Percentiles rank a stretch among this genome's conserved stretches.
Conservation (phyloP, 2,329 filamentous ascomycete genomes). For the Bipolaris bicolor region DNA sequence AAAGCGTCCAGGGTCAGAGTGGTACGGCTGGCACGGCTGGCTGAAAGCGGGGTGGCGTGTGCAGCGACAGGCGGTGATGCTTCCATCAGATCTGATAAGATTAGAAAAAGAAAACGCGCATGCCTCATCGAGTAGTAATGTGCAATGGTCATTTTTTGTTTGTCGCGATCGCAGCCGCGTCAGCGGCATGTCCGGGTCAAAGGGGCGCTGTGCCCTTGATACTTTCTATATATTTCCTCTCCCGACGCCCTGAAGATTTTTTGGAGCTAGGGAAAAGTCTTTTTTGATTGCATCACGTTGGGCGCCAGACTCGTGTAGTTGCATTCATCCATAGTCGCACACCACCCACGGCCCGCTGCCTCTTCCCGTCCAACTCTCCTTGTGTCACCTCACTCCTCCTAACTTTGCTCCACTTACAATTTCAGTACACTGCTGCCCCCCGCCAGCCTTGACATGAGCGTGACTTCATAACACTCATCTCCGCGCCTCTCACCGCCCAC, state of each 20-base stretch:
- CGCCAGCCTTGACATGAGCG: constrained; percentile 24
- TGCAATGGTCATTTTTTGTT: constrained; percentile 20
- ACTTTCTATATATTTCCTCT: constrained; percentile 24
- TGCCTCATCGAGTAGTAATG: background rate
- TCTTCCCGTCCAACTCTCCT: constrained; percentile 23
- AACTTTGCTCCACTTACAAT: constrained; percentile 20
- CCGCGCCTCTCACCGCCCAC: constrained; percentile 39
- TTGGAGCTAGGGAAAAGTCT: constrained; percentile 39
- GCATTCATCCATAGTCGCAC: constrained; percentile 31
- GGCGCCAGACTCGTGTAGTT: constrained; percentile 34
- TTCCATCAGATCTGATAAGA: constrained; percentile 40
- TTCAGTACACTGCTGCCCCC: constrained; percentile 11
- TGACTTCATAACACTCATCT: constrained; percentile 28
- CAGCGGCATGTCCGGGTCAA: constrained; percentile 18
- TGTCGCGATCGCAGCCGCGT: constrained; percentile 20
- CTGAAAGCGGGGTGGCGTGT: constrained; percentile 16
- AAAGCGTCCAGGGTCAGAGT: constrained; percentile 1
- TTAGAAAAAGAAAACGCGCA: constrained; percentile 7
- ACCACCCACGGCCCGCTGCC: constrained; percentile 26
- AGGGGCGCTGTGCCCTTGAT: constrained; percentile 25
- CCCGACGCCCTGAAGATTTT: constrained; percentile 26
- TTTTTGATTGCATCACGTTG: constrained; percentile 24
- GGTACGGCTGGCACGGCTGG: constrained; percentile 4
- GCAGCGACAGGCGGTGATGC: constrained; percentile 15
- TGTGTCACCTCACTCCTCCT: constrained; percentile 27